Conservation (phyloP, 257 asterid species). For the Handroanthus guayacan region DNA sequence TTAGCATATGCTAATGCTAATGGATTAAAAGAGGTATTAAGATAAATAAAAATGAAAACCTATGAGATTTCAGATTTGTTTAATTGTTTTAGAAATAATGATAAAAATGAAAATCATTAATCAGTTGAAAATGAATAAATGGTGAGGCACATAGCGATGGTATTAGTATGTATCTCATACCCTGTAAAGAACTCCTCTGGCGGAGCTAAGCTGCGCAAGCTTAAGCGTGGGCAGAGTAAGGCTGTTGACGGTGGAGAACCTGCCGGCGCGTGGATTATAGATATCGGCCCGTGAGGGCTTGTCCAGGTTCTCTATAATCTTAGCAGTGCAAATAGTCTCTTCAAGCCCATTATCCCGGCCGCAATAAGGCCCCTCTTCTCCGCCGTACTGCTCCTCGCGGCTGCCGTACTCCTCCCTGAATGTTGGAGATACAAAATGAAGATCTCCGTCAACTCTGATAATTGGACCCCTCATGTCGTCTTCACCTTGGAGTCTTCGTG, state of each 20-base stretch:
- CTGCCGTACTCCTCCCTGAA: constrained; percentile 21
- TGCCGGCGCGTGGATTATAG: constrained; percentile 61
- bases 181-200: constrained; percentile 56
- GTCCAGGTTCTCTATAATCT: constrained; percentile 45
- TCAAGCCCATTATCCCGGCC: constrained; percentile 54
- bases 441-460: constrained; percentile 34
- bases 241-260: constrained; percentile 53
- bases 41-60: no score
- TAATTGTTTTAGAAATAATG: no score
- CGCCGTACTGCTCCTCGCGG: background rate
- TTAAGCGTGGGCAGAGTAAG: constrained; percentile 54
- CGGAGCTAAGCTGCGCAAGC: constrained; percentile 54
- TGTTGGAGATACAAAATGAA: constrained; percentile 54
- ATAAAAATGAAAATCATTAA: no score
- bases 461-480: constrained; percentile 48
- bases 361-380: constrained; percentile 16
- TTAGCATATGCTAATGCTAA: no score
- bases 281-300: constrained; percentile 53
- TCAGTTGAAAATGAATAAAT: no score
- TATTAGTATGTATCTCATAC: constrained; percentile 28
- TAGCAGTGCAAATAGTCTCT: constrained; percentile 62
- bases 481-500: constrained; percentile 41
- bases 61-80: no score
- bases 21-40: no score
- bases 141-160: no score